A percentile compares a stretch with the other conserved stretches of the same genome.
phyloP scores from a whole-genome alignment of 2,329 filamentous ascomycete genomes.

The Aspergillus glaucus region DNA sequence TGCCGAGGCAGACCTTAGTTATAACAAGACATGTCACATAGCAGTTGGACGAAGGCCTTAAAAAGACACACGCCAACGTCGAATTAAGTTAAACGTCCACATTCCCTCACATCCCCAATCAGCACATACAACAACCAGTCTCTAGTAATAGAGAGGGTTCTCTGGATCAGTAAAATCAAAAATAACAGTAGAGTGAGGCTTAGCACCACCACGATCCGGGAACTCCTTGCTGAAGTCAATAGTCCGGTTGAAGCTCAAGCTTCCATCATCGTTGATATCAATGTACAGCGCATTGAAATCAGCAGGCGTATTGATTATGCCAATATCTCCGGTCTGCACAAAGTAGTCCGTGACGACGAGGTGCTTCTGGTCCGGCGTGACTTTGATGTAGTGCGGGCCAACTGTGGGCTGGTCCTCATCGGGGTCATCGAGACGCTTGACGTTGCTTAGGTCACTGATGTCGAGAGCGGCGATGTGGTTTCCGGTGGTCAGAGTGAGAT shows the following conservation, averaged over 20 bases:
- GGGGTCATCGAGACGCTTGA: constrained; percentile 57
- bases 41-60: too few relatives aligned
- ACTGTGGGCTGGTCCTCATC: constrained; percentile 54
- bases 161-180: constrained; percentile 52
- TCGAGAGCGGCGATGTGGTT: constrained; percentile 59
- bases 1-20: too few relatives aligned
- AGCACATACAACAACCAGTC: neutral
- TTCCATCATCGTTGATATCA: constrained; percentile 50
- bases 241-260: constrained; percentile 53
- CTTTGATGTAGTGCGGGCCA: constrained; percentile 59
- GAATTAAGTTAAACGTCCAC: too few relatives aligned
- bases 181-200: constrained; percentile 51
- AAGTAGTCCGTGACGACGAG: constrained; percentile 61
- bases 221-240: constrained; percentile 54
- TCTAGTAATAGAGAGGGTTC: constrained; percentile 36
- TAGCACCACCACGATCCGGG: constrained; percentile 50
- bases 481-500: constrained; percentile 55
- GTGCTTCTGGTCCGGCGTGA: constrained; percentile 59
- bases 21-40: too few relatives aligned
- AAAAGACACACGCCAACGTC: too few relatives aligned
- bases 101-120: too few relatives aligned
- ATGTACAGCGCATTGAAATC: constrained; percentile 60
- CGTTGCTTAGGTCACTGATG: constrained; percentile 54
- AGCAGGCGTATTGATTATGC: constrained; percentile 54
- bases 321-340: constrained; percentile 57